A percentile compares a stretch with the other conserved stretches of the same genome.
These are phyloP conservation scores for Boletus bicolor DNA, from an alignment of 768 basidiomycete genomes.

Conservation along the genomic window DNA sequence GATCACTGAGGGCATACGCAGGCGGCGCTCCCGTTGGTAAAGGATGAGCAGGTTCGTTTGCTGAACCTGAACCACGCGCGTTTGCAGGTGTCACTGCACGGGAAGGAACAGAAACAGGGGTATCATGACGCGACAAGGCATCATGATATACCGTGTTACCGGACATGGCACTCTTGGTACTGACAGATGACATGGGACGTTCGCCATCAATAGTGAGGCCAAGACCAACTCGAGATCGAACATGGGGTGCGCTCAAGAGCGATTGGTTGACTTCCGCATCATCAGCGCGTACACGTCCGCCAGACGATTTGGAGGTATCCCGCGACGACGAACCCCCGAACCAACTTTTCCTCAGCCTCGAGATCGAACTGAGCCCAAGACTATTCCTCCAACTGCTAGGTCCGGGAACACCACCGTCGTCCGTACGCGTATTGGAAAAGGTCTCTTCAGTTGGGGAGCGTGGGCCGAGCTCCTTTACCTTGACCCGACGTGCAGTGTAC, in stretches of 20 bases:
- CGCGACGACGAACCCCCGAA: constrained; percentile 40
- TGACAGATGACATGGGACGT: constrained; percentile 58
- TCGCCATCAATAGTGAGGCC: constrained; percentile 39
- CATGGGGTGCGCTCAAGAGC: constrained; percentile 28
- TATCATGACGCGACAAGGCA: constrained; percentile 37
- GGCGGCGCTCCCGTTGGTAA: constrained; percentile 28
- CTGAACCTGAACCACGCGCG: constrained; percentile 15
- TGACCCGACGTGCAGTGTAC: too few species aligned
- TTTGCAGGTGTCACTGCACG: constrained; percentile 47
- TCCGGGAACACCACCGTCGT: constrained; percentile 23
- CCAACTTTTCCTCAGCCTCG: constrained; percentile 55
- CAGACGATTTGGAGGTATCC: constrained; percentile 30
- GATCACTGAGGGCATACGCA: constrained; percentile 31
- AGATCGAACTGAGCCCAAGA: constrained; percentile 49
- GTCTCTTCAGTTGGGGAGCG: constrained; percentile 20
- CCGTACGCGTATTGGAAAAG: constrained; percentile 7
- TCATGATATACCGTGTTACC: too few species aligned
- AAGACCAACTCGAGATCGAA: constrained; percentile 31
- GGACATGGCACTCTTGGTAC: constrained; percentile 43
- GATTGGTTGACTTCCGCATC: constrained; percentile 45
- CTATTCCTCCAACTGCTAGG: constrained; percentile 32
- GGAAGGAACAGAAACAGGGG: constrained; percentile 41
- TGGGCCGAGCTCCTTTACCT: background rate
- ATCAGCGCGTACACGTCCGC: constrained; percentile 30
- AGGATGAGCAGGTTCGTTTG: constrained; percentile 9